Percentiles rank a stretch among this genome's conserved stretches.
These are phyloP conservation scores for Adansonia madagascariensis DNA, from an alignment of 441 rosid species.

Conservation along the genomic window DNA sequence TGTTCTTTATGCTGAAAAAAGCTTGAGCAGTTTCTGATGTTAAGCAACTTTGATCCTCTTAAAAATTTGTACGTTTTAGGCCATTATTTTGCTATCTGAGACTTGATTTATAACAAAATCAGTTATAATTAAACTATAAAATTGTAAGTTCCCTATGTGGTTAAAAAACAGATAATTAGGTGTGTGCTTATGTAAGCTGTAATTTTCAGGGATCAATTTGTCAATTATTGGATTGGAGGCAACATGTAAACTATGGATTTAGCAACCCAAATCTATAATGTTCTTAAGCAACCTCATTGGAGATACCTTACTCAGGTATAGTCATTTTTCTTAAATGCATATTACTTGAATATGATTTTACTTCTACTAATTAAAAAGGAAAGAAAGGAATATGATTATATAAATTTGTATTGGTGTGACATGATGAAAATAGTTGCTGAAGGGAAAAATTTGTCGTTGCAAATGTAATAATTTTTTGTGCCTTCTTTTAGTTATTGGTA, in stretches of 20 bases:
- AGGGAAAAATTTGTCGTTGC: not conserved
- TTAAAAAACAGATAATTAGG: not conserved
- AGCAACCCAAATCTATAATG: constrained; percentile 50
- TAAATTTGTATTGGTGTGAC: not conserved
- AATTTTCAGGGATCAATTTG: constrained; percentile 56
- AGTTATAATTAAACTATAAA: not conserved
- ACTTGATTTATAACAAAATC: not conserved
- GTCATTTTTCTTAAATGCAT: not conserved
- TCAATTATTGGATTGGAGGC: constrained; percentile 60
- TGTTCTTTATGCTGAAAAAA: not conserved
- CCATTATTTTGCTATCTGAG: not conserved
- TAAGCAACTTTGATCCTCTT: not conserved
- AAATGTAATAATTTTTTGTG: not conserved
- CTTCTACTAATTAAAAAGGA: not conserved
- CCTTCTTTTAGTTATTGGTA: constrained; percentile 25
- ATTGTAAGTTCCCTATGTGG: not conserved
- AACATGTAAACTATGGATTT: constrained; percentile 56
- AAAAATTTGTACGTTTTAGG: not conserved
- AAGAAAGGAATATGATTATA: not conserved
- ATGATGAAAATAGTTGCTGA: not conserved
- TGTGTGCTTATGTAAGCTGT: constrained; percentile 20
- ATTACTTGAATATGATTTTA: not conserved
- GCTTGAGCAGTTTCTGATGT: not conserved
- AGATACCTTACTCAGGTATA: constrained; percentile 66
- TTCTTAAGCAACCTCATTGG: constrained; percentile 55